Evolutionary conservation across 129 eudicot species (phyloP), one percentile per base, ranked within the genome.

Genomic region (Apium graveolens): DNA sequence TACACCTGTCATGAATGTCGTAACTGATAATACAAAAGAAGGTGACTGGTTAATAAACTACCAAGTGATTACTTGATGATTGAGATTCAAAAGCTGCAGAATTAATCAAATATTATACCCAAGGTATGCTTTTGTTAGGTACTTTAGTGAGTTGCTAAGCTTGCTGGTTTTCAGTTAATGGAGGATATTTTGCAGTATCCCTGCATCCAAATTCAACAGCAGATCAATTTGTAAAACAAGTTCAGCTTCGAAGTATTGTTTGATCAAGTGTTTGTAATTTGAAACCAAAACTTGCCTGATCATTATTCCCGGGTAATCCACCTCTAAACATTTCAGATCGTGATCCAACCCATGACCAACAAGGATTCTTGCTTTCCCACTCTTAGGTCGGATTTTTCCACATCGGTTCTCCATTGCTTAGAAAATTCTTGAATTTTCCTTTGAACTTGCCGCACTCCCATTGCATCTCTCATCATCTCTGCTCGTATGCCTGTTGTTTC

Each of bases 1-100:
- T 44, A 96, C 77, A 0, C 97, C 93, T 27, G 70, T 89, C 74
- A n/a, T 96, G 99, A 78, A 96, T 96, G 73, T 92, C 99, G 72
- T 95, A 92, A 14, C 99, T 95, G 83, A 53, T 65, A 74, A 34
- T 1, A 14, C 24, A 57, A n/a, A 57, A 0, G n/a, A 57, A 57
- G 10, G 27, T 17, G 20, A 46, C 5, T 46, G 20, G 20, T 46
- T 16, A 46, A 0, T 46, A 12, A 44, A 2, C 16, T 46, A 17
- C n/a, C 20, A 6, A 46, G 13, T 46, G 20, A 46, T 41, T 38
- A 38, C 3, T 46, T 13, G 53, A 16, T 13, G 21, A 16, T 16
- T 5, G n/a, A 20, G 62, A 53, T 53, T 10, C 45, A 10, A 42
- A 10, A 9, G 45, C 10, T 42, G 21, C 7, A 48, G 24, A 49